Percentiles rank a stretch among this genome's conserved stretches.
These are phyloP conservation scores for Immersiporthe knoxdaviesiana DNA, from an alignment of 2,329 filamentous ascomycete species.

Conservation along the genomic window DNA sequence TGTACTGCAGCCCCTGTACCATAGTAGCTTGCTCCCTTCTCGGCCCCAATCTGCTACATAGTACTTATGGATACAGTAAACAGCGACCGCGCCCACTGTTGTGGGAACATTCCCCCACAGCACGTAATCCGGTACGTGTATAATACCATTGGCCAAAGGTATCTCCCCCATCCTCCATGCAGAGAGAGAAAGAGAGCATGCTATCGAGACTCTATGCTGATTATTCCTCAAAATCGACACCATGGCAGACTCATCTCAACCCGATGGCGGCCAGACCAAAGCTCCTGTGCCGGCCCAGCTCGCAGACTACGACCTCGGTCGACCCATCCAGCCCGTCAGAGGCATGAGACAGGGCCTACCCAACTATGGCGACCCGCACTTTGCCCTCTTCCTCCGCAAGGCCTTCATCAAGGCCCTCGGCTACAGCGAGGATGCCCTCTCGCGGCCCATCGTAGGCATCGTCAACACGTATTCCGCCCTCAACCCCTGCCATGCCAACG, in stretches of 20 bases:
- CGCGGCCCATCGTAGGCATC: conserved; percentile 72
- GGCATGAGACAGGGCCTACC: conserved; percentile 68
- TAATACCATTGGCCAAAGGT: background rate
- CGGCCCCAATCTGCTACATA: background rate
- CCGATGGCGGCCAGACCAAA: conserved; percentile 2
- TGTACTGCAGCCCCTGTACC: background rate
- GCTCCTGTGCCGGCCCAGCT: conserved; percentile 37
- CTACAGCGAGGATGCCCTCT: conserved; percentile 72
- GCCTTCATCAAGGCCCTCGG: conserved; percentile 78
- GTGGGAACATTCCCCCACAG: background rate
- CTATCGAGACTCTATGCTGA: background rate
- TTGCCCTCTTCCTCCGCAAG: conserved; percentile 74
- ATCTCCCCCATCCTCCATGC: background rate
- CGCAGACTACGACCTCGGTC: conserved; percentile 68
- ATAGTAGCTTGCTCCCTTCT: background rate
- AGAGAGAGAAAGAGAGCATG: background rate
- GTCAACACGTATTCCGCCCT: conserved; percentile 74
- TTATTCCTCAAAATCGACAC: background rate
- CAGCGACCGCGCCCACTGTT: background rate
- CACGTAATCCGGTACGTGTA: conserved; percentile 1
- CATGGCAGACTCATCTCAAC: background rate
- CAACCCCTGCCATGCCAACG: conserved; percentile 75
- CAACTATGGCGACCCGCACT: conserved; percentile 74
- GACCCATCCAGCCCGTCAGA: conserved; percentile 50
- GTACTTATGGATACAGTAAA: too few relatives aligned